phyloP scores from a whole-genome alignment of 2,329 filamentous ascomycete species.

The Aspergillus sp. region DNA sequence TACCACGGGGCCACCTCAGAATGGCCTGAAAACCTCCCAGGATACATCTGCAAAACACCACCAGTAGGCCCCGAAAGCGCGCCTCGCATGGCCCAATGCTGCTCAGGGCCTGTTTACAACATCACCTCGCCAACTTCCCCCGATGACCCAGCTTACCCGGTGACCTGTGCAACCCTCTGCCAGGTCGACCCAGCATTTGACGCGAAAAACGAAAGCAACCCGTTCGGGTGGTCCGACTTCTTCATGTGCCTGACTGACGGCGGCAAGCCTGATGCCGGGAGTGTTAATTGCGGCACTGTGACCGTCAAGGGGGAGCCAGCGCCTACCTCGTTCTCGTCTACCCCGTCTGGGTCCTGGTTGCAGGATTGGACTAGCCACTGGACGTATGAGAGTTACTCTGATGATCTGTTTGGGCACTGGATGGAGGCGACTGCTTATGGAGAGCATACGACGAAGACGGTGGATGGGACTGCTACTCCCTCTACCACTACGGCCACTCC shows the following conservation, averaged over 20 bases:
- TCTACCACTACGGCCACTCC: no score
- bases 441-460: no score
- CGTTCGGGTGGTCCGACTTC: background rate
- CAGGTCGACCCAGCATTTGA: background rate
- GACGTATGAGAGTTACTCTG: background rate
- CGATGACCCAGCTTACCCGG: constrained; percentile 2
- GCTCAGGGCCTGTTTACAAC: constrained; percentile 1
- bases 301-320: background rate
- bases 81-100: background rate
- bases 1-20: background rate
- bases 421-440: no score
- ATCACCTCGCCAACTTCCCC: constrained; percentile 1
- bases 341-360: background rate
- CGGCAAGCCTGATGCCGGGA: background rate
- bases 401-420: no score
- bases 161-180: constrained; percentile 1
- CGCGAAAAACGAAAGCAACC: background rate
- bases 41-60: background rate
- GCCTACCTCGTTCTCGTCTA: background rate
- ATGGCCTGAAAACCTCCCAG: constrained; percentile 1
- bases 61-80: background rate
- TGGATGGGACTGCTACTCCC: no score
- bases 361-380: background rate
- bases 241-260: constrained; percentile 2
- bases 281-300: background rate